phyloP scores from a whole-genome alignment of 2,329 filamentous ascomycete species.

The Phialocephala sp. region DNA sequence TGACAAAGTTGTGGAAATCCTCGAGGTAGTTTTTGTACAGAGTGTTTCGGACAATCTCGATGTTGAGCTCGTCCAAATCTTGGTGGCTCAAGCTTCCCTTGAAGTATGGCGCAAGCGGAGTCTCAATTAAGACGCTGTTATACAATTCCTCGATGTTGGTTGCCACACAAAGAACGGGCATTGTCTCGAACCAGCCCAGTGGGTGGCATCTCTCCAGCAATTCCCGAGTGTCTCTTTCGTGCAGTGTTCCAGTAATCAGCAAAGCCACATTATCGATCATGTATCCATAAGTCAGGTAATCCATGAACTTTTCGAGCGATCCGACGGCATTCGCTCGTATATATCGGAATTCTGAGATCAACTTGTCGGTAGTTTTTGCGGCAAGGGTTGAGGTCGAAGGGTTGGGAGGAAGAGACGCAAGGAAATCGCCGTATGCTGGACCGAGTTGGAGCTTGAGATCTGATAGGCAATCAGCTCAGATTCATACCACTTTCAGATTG shows the following conservation, averaged over 20 bases:
- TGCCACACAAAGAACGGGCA: constrained; percentile 96
- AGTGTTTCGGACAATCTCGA: constrained; percentile 98
- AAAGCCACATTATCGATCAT: constrained; percentile 99
- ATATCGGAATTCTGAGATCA: constrained; percentile 97
- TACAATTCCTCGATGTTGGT: constrained; percentile 99
- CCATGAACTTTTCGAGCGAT: constrained; percentile 91
- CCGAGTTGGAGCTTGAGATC: constrained; percentile 98
- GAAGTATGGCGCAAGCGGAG: constrained; percentile 94
- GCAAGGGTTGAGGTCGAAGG: constrained; percentile 95
- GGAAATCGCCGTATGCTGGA: constrained; percentile 96
- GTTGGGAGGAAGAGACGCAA: constrained; percentile 90
- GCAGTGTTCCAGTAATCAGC: constrained; percentile 94
- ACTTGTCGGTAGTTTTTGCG: constrained; percentile 95
- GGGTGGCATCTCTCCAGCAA: constrained; percentile 95
- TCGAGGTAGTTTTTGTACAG: constrained; percentile 99
- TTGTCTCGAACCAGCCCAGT: constrained; percentile 97
- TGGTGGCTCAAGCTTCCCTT: constrained; percentile 96
- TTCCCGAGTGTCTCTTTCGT: constrained; percentile 96
- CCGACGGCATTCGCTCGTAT: constrained; percentile 92
- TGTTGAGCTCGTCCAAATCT: constrained; percentile 97
- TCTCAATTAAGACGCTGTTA: constrained; percentile 97
- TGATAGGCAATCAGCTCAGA: constrained; percentile 46
- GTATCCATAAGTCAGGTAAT: constrained; percentile 98
- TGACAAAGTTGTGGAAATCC: constrained; percentile 95
- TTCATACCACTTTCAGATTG: not conserved